Conservation (phyloP, 75 land plant species). For the Pinus albicaulis region DNA sequence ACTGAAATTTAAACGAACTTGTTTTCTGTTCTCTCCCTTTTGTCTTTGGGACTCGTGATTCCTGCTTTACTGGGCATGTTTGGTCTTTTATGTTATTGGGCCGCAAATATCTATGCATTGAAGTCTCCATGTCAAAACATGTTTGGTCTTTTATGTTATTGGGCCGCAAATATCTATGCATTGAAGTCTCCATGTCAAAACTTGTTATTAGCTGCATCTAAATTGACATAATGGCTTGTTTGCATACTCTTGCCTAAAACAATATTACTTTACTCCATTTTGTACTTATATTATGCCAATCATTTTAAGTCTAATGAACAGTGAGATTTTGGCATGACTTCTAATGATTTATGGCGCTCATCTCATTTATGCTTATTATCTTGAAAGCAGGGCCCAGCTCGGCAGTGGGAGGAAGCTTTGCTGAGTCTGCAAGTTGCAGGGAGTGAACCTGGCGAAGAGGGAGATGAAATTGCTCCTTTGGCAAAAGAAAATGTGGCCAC, state of each 20-base stretch:
- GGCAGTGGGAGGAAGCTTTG: constrained; percentile 75
- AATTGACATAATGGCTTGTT: too few species aligned
- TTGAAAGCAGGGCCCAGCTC: constrained; percentile 75
- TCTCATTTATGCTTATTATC: constrained; percentile 1
- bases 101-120: constrained; percentile 2
- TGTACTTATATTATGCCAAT: background rate
- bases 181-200: background rate
- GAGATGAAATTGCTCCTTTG: constrained; percentile 86
- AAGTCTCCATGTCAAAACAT: background rate
- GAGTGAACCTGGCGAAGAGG: constrained; percentile 68
- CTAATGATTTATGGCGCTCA: background rate
- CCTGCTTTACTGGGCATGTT: too few species aligned
- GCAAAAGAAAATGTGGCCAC: constrained; percentile 85
- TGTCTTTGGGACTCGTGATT: too few species aligned
- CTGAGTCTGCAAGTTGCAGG: constrained; percentile 67
- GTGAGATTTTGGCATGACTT: background rate
- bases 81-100: background rate
- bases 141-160: background rate
- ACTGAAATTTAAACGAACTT: background rate
- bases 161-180: background rate
- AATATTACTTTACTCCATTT: constrained; percentile 12
- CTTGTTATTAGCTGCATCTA: too few species aligned
- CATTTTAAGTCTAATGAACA: background rate
- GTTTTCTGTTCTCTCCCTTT: background rate
- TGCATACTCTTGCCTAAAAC: too few species aligned